phyloP scores from a whole-genome alignment of 345 rosid genomes.

The Lepidium didymum region DNA sequence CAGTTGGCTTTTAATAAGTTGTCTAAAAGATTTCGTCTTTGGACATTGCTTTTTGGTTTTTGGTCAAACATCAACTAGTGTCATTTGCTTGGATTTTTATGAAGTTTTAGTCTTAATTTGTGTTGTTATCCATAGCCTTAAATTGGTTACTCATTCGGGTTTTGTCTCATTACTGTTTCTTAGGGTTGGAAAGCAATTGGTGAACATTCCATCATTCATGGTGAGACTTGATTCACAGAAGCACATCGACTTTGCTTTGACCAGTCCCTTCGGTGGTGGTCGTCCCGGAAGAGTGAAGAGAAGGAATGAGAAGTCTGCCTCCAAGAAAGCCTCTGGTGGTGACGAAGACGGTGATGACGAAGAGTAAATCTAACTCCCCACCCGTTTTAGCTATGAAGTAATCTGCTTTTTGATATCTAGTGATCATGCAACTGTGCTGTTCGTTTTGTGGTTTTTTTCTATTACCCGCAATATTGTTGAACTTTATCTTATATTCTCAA shows the following conservation, averaged over 20 bases:
- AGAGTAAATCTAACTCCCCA: conserved; percentile 15
- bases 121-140: background rate
- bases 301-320: conserved; percentile 57
- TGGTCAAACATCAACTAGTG: too few relatives aligned
- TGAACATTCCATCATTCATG: conserved; percentile 67
- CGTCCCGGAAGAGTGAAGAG: conserved; percentile 71
- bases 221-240: conserved; percentile 64
- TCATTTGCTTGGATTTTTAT: too few relatives aligned
- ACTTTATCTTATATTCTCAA: background rate
- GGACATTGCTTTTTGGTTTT: too few relatives aligned
- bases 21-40: background rate
- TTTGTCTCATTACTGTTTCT: background rate
- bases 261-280: conserved; percentile 64
- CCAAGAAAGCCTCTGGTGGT: conserved; percentile 63
- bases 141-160: background rate
- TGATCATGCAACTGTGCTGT: background rate
- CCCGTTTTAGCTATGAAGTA: conserved; percentile 2
- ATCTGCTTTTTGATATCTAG: conserved; percentile 12
- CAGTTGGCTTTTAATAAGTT: too few relatives aligned
- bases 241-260: conserved; percentile 64
- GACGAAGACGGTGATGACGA: conserved; percentile 67
- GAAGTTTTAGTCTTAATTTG: too few relatives aligned
- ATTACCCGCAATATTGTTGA: background rate
- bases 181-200: conserved; percentile 76
- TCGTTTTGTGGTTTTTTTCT: background rate